A percentile compares a stretch with the other conserved stretches of the same genome.
phyloP scores from a whole-genome alignment of 176 grass and related monocot genomes.

The Avena atlantica region DNA sequence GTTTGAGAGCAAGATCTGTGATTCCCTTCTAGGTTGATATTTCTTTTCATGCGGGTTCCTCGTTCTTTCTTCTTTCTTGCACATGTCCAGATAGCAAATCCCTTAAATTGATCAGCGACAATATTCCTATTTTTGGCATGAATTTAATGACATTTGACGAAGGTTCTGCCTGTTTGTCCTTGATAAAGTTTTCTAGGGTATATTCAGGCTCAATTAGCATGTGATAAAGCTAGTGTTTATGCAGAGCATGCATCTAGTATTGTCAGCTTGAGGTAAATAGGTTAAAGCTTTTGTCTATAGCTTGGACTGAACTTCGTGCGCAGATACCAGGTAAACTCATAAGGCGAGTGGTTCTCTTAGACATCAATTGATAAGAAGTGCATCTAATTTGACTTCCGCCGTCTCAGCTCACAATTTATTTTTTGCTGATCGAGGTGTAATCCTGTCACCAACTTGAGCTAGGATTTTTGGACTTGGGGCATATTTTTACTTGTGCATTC shows the following conservation, averaged over 20 bases:
- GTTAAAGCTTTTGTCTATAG: conserved; percentile 10
- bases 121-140: conserved; percentile 44
- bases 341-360: conserved; percentile 37
- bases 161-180: conserved; percentile 40
- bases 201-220: conserved; percentile 22
- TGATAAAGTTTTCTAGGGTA: conserved; percentile 34
- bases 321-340: neutral
- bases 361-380: conserved; percentile 9
- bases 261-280: conserved; percentile 1
- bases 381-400: neutral
- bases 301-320: conserved; percentile 4
- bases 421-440: neutral
- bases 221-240: conserved; percentile 10
- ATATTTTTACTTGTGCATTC: conserved; percentile 37
- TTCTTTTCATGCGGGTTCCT: conserved; percentile 51
- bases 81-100: neutral
- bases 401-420: conserved; percentile 16
- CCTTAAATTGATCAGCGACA: conserved; percentile 21
- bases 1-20: conserved; percentile 44
- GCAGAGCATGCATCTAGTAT: conserved; percentile 19
- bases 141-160: conserved; percentile 34
- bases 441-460: conserved; percentile 36
- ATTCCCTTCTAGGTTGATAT: conserved; percentile 41
- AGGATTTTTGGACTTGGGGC: conserved; percentile 33
- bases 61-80: conserved; percentile 53